Conservation (phyloP, 78 protist genomes). For the Guillardia theta region DNA sequence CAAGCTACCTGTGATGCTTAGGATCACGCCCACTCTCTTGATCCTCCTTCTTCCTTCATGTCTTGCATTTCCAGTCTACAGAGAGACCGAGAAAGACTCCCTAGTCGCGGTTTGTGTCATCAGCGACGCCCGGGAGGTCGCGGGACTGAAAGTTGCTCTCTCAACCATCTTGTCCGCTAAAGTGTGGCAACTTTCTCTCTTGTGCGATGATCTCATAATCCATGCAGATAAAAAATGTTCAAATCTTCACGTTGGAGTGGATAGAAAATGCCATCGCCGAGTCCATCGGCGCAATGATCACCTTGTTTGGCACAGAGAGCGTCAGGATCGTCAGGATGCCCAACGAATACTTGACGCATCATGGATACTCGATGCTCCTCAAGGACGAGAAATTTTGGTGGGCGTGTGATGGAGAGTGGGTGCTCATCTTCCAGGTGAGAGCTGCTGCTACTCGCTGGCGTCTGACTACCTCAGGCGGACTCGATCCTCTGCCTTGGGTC, state of each 20-base stretch:
- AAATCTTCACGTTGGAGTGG: background rate
- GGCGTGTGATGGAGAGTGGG: background rate
- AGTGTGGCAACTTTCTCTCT: background rate
- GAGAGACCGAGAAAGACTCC: background rate
- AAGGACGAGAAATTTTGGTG: background rate
- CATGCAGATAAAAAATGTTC: background rate
- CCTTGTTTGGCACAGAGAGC: background rate
- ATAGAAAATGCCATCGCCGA: background rate
- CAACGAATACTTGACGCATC: background rate
- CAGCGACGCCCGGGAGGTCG: background rate
- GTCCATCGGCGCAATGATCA: background rate
- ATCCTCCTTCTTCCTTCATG: too few species aligned
- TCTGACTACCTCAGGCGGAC: background rate
- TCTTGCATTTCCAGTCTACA: background rate
- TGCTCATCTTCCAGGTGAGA: background rate
- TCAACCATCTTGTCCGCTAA: background rate
- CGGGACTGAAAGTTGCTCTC: background rate
- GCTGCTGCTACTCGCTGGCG: background rate
- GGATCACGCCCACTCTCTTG: too few species aligned
- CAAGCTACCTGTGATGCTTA: too few species aligned
- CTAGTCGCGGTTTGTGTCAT: background rate
- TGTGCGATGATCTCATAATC: background rate
- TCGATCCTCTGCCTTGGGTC: background rate
- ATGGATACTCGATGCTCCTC: background rate
- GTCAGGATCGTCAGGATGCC: background rate